Conservation (phyloP, 495 filamentous ascomycete species). For the Penicillium silybi region DNA sequence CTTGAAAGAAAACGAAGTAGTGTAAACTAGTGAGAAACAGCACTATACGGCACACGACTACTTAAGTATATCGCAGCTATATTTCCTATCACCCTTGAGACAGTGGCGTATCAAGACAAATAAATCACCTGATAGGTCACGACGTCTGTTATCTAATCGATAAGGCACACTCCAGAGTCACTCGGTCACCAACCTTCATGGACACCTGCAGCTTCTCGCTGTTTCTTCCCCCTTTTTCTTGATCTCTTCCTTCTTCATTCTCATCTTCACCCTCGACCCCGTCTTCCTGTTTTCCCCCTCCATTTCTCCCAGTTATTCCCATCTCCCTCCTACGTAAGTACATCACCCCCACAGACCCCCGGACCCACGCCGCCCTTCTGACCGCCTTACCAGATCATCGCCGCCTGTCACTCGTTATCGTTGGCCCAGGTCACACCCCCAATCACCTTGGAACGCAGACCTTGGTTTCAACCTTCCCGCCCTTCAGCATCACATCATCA, state of each 20-base stretch:
- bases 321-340: not conserved
- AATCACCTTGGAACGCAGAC: constrained; percentile 13
- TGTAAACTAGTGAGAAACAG: not conserved
- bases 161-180: constrained; percentile 5
- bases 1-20: not conserved
- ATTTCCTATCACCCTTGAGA: not conserved
- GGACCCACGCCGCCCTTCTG: constrained; percentile 29
- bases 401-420: constrained; percentile 35
- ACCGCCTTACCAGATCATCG: constrained; percentile 31
- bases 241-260: not conserved
- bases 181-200: constrained; percentile 6
- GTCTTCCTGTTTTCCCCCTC: not conserved
- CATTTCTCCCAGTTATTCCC: not conserved
- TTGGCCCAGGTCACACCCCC: constrained; percentile 31
- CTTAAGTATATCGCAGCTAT: not conserved
- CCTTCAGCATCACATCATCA: constrained; percentile 36
- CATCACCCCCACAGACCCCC: not conserved
- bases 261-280: not conserved
- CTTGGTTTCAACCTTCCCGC: constrained; percentile 29
- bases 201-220: not conserved
- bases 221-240: not conserved
- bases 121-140: constrained; percentile 9
- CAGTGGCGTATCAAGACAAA: not conserved
- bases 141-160: constrained; percentile 27
- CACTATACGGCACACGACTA: not conserved